Conservation (phyloP, 139 green algal genomes). For the Micractinium conductrix region DNA sequence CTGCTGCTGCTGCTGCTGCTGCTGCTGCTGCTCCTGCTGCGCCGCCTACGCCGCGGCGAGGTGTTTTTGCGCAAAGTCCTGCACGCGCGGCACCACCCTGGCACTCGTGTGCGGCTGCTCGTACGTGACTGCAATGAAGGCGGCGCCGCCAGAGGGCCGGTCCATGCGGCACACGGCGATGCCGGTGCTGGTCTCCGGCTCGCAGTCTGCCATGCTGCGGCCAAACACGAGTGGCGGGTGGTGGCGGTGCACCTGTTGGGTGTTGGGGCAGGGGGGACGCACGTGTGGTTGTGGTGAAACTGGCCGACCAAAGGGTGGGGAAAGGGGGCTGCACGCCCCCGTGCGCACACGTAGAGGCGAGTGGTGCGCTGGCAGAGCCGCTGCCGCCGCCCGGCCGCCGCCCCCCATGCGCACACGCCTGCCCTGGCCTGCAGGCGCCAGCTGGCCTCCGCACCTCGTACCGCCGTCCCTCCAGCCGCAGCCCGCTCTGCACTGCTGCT, state of each 20-base stretch:
- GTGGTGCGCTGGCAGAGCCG: too few species aligned
- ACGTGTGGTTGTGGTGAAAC: background rate
- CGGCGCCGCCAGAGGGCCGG: background rate
- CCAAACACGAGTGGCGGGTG: constrained; percentile 81
- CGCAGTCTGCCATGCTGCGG: constrained; percentile 56
- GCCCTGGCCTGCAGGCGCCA: background rate
- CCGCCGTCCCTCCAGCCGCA: constrained; percentile 39
- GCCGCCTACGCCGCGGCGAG: constrained; percentile 28
- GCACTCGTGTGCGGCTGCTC: constrained; percentile 76
- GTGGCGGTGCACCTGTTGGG: constrained; percentile 70
- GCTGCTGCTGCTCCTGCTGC: too few species aligned
- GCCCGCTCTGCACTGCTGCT: constrained; percentile 38
- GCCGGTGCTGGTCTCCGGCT: constrained; percentile 61
- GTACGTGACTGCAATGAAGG: constrained; percentile 69
- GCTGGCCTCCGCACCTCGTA: constrained; percentile 55
- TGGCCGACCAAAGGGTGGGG: too few species aligned
- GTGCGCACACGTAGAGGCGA: too few species aligned
- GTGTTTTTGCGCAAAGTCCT: constrained; percentile 64
- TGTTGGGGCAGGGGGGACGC: background rate
- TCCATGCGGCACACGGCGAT: constrained; percentile 67
- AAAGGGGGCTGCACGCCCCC: too few species aligned
- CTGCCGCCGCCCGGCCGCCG: too few species aligned
- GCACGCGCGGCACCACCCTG: constrained; percentile 63
- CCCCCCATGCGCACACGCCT: too few species aligned
- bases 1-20: too few species aligned